These are phyloP conservation scores for Malus hybrid DNA, from an alignment of 331 rosid genomes.

Conservation along the genomic window DNA sequence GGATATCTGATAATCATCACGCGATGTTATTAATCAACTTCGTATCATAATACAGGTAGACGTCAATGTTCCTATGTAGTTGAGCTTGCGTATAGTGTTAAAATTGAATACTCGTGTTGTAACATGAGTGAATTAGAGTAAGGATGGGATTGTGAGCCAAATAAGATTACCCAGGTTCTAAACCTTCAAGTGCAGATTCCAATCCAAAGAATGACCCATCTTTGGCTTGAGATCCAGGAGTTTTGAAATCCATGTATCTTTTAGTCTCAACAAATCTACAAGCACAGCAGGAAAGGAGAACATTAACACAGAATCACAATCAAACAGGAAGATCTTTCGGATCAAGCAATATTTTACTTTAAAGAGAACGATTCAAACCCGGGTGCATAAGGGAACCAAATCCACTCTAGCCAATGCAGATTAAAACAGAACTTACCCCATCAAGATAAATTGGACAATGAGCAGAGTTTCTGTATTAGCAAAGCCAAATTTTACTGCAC, in stretches of 20 bases:
- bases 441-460: constrained; percentile 68
- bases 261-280: constrained; percentile 75
- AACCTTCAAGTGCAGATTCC: constrained; percentile 67
- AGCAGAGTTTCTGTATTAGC: constrained; percentile 67
- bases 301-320: too few relatives aligned
- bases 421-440: constrained; percentile 49
- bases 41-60: too few relatives aligned
- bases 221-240: constrained; percentile 92
- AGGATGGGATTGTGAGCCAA: neutral
- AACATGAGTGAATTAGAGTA: neutral
- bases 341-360: too few relatives aligned
- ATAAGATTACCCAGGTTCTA: constrained; percentile 78
- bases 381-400: too few relatives aligned
- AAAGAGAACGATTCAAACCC: too few relatives aligned
- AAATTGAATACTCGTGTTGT: too few relatives aligned
- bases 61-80: too few relatives aligned
- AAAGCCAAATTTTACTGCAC: constrained; percentile 60
- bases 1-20: constrained; percentile 48
- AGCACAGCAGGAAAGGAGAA: constrained; percentile 7
- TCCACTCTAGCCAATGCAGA: too few relatives aligned
- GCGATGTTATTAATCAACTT: too few relatives aligned
- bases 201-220: constrained; percentile 73
- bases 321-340: too few relatives aligned
- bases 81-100: too few relatives aligned
- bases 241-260: constrained; percentile 84